Percentiles rank a stretch among this genome's conserved stretches.
Conservation (phyloP, 139 green algal species). For the Protoeuglena noctilucae region DNA sequence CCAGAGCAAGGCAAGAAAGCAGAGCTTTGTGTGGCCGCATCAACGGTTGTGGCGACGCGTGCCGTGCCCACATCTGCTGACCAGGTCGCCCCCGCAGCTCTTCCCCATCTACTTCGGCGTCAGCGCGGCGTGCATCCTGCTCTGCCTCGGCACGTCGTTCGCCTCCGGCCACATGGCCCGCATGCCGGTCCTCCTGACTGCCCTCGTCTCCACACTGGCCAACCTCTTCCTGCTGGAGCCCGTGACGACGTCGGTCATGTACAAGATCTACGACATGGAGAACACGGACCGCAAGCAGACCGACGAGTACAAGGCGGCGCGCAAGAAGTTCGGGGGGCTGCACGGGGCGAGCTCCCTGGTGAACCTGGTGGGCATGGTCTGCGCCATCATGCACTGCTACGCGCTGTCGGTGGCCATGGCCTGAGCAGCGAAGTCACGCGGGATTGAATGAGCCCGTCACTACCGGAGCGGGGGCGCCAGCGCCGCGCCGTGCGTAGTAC, state of each 20-base stretch:
- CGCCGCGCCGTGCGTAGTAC: too few relatives aligned
- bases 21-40: not conserved
- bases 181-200: constrained; percentile 4
- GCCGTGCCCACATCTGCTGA: not conserved
- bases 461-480: too few relatives aligned
- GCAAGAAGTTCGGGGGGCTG: constrained; percentile 37
- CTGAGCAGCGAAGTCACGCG: too few relatives aligned
- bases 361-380: constrained; percentile 37
- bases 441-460: too few relatives aligned
- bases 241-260: constrained; percentile 36
- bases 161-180: constrained; percentile 3
- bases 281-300: constrained; percentile 26
- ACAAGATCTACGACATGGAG: constrained; percentile 50
- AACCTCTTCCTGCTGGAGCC: constrained; percentile 46
- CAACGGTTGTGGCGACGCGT: not conserved
- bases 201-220: constrained; percentile 19
- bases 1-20: not conserved
- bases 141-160: constrained; percentile 12
- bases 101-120: constrained; percentile 32
- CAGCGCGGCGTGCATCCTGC: not conserved
- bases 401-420: too few relatives aligned
- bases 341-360: constrained; percentile 38
- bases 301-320: constrained; percentile 23
- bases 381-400: too few relatives aligned
- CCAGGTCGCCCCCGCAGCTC: constrained; percentile 25